Percentiles rank a stretch among this genome's conserved stretches.
Evolutionary conservation across 2,329 filamentous ascomycete species (phyloP).

Genomic region (Lachnum nothofagi): DNA sequence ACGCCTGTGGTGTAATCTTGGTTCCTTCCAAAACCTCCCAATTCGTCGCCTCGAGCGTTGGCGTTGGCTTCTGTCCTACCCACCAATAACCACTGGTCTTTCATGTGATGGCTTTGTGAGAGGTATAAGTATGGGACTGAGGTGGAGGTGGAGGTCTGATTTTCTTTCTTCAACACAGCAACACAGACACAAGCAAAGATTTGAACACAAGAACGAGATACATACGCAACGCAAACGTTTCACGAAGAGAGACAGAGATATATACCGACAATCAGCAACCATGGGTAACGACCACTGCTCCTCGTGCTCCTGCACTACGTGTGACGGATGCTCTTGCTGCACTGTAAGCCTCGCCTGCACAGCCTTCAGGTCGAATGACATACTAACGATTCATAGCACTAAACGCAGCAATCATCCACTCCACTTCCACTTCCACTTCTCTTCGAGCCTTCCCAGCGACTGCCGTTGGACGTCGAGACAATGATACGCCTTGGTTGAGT

Average conservation of each 20-base stretch:
- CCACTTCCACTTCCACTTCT: no score
- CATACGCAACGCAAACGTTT: background rate
- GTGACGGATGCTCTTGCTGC: slow-evolving; percentile 17
- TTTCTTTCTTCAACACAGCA: background rate
- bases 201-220: slow-evolving; percentile 4
- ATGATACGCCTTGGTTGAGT: no score
- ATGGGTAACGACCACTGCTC: slow-evolving; percentile 1
- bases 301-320: slow-evolving; percentile 10
- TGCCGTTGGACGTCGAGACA: no score
- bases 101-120: background rate
- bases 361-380: background rate
- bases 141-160: background rate
- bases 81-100: background rate
- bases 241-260: background rate
- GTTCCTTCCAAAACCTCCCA: background rate
- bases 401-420: no score
- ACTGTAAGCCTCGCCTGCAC: slow-evolving; percentile 6
- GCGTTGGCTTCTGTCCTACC: background rate
- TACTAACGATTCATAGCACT: no score
- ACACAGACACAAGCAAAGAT: background rate
- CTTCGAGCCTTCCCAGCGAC: no score
- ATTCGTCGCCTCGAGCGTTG: background rate
- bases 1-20: slow-evolving; percentile 7
- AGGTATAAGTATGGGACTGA: slow-evolving; percentile 6
- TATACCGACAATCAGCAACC: background rate